Conservation (phyloP, 2,329 filamentous ascomycete species). For the Colletotrichum noveboracense region DNA sequence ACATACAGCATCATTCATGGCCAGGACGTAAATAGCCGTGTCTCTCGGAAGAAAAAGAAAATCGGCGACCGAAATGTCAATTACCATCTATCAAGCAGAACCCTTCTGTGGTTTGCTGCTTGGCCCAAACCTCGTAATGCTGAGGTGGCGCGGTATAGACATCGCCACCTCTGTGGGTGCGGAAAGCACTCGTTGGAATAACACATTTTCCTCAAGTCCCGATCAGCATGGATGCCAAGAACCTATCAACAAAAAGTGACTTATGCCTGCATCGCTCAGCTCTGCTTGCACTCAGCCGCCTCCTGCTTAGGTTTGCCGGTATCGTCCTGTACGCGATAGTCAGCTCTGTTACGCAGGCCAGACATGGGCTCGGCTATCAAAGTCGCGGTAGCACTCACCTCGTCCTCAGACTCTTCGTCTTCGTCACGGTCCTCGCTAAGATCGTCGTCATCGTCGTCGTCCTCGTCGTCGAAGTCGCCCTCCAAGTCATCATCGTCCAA, state of each 20-base stretch:
- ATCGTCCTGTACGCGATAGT: conserved; percentile 67
- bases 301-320: conserved; percentile 91
- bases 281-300: conserved; percentile 95
- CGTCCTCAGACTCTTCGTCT: conserved; percentile 79
- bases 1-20: conserved; percentile 19
- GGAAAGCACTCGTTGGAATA: neutral
- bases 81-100: conserved; percentile 23
- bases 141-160: neutral
- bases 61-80: conserved; percentile 9
- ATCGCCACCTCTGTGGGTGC: neutral
- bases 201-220: neutral
- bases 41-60: neutral
- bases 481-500: conserved; percentile 83
- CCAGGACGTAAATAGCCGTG: conserved; percentile 10
- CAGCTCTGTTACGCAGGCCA: neutral
- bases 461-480: conserved; percentile 83
- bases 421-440: conserved; percentile 86
- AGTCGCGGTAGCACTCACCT: conserved; percentile 53
- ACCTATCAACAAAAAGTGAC: conserved; percentile 29
- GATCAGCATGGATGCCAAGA: neutral
- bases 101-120: neutral
- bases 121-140: neutral
- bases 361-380: neutral
- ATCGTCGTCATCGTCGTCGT: conserved; percentile 91
- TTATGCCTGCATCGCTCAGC: conserved; percentile 59